These are phyloP conservation scores for Wickerhamiella vanderwaltii DNA, from an alignment of 805 yeast genomes.

Conservation along the genomic window DNA sequence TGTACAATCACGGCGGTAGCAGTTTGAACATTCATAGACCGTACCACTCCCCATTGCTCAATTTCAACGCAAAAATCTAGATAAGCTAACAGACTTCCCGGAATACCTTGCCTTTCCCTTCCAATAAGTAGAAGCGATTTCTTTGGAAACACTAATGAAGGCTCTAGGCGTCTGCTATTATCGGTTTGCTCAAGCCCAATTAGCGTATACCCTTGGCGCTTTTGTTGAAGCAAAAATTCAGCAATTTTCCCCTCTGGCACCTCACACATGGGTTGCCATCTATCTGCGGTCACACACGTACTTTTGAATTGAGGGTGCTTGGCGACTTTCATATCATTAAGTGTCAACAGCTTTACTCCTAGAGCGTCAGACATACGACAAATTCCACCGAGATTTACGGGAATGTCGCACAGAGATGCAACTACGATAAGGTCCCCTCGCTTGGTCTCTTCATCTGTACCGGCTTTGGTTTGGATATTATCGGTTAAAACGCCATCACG, in stretches of 20 bases:
- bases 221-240: slow-evolving; percentile 46
- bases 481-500: slow-evolving; percentile 7
- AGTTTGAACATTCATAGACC: slow-evolving; percentile 95
- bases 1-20: slow-evolving; percentile 92
- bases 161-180: slow-evolving; percentile 59
- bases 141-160: slow-evolving; percentile 56
- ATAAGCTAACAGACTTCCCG: slow-evolving; percentile 70
- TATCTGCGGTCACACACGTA: slow-evolving; percentile 90
- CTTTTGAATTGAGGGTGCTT: slow-evolving; percentile 59
- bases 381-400: slow-evolving; percentile 89
- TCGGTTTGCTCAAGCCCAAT: slow-evolving; percentile 92
- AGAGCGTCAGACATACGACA: slow-evolving; percentile 85
- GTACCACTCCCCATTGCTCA: slow-evolving; percentile 79
- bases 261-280: slow-evolving; percentile 88
- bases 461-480: slow-evolving; percentile 69
- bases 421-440: slow-evolving; percentile 85
- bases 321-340: slow-evolving; percentile 56
- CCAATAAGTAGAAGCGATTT: slow-evolving; percentile 74
- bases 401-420: slow-evolving; percentile 80
- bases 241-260: slow-evolving; percentile 48
- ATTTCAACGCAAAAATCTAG: slow-evolving; percentile 82
- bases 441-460: slow-evolving; percentile 34
- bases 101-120: slow-evolving; percentile 81
- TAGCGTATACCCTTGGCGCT: slow-evolving; percentile 66
- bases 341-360: slow-evolving; percentile 73